Evolutionary conservation across 2,329 filamentous ascomycete genomes (phyloP).

Genomic region (Ophiosphaerella narmari): DNA sequence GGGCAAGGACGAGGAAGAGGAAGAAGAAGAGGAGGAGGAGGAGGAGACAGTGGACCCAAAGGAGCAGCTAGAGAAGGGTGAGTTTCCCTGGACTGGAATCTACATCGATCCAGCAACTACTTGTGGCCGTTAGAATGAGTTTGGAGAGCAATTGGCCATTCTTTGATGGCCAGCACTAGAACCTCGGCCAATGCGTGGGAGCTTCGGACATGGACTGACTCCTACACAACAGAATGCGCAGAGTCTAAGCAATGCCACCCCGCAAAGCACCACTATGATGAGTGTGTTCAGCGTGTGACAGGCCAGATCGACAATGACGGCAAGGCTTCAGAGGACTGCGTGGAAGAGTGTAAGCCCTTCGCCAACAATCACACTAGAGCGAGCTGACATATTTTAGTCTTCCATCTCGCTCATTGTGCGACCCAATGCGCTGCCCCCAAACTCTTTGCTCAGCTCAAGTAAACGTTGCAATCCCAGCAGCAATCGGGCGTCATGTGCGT

Average conservation of each 20-base stretch:
- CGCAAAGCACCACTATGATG: constrained; percentile 96
- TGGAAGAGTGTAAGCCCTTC: constrained; percentile 89
- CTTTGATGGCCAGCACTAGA: neutral
- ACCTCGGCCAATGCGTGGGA: neutral
- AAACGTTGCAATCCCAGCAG: constrained; percentile 48
- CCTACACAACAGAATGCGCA: constrained; percentile 73
- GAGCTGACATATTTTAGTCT: constrained; percentile 65
- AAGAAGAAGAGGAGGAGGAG: constrained; percentile 82
- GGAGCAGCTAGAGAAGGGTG: constrained; percentile 89
- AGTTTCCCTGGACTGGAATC: constrained; percentile 50
- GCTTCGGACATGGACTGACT: constrained; percentile 19
- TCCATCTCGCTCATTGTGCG: constrained; percentile 97
- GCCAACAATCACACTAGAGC: neutral
- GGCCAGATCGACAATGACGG: constrained; percentile 69
- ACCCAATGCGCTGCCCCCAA: constrained; percentile 92
- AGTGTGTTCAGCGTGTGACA: constrained; percentile 95
- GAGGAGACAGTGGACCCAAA: constrained; percentile 85
- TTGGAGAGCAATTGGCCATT: constrained; percentile 12
- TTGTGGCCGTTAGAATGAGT: neutral
- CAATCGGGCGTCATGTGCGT: constrained; percentile 13
- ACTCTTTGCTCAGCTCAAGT: constrained; percentile 92
- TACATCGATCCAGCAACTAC: neutral
- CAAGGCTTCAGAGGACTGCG: constrained; percentile 89
- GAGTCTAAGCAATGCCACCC: constrained; percentile 83
- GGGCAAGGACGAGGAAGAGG: constrained; percentile 69